Evolutionary conservation across 2,329 filamentous ascomycete species (phyloP), one percentile per base, ranked within the genome.

Genomic region (Hymenotorrendiella dingleyae): DNA sequence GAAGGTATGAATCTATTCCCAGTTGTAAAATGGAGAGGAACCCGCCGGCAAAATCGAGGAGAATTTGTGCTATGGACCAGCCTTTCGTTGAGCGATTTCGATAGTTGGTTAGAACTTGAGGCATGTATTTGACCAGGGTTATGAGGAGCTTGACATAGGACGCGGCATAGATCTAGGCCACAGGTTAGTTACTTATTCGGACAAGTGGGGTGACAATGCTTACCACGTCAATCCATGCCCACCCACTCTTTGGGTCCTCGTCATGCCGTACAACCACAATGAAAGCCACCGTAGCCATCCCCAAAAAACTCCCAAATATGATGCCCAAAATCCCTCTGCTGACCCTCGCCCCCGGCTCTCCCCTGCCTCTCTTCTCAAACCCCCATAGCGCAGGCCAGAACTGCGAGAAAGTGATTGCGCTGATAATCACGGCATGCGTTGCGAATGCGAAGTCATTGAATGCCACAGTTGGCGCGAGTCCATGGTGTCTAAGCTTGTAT

Each of bases 361-460:
- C 55, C 38, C 49, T 60, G 36, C 64, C 66, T 2, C 72, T 77
- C 11, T 76, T 76, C 30, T 76, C 69, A 60, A 94, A 94, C 0
- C 82, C 78, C 90, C 91, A 97, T 9, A 88, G 63, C 2, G 59
- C 55, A 3, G 80, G 76, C 54, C 75, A 78, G 57, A 94, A 84
- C 64, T 96, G 91, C 36, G 80, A 85, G 48, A 84, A 82, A n/a
- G 80, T 78, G 42, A 96, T 62, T 32, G 77, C 55, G 54, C 82
- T 87, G 49, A 94, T 67, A 8, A 89, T 49, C 12, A 88, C 70
- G 24, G 85, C 91, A 66, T 97, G 90, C 3, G 79, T 69, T 12
- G 90, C 89, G 62, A 97, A 97, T 11, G 81, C 78, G 46, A 97
- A 74, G 67, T 98, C 93, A 66, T 97, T 97, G 66, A 87, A 78